These are phyloP conservation scores for Luzula sylvatica DNA, from an alignment of 176 grass and related monocot genomes.

Conservation along the genomic window DNA sequence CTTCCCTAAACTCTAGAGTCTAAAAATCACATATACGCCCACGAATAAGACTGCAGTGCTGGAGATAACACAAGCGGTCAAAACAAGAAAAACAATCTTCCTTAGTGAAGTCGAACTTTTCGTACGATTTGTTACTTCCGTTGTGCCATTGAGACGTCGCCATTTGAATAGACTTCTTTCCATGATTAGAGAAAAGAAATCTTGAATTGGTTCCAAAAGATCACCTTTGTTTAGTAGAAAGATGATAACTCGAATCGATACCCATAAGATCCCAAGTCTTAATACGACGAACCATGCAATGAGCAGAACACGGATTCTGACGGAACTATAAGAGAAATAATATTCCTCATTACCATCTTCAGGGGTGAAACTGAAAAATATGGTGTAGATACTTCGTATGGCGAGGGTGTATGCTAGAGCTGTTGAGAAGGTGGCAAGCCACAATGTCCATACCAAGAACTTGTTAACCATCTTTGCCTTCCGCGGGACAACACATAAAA, in stretches of 20 bases:
- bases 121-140: neutral
- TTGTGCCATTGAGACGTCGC: neutral
- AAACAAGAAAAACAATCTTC: no score
- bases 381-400: neutral
- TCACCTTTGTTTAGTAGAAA: neutral
- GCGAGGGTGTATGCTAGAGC: neutral
- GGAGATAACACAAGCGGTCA: no score
- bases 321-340: no score
- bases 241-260: neutral
- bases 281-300: neutral
- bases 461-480: neutral
- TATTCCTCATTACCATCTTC: neutral
- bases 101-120: no score
- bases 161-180: neutral
- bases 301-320: neutral
- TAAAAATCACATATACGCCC: neutral
- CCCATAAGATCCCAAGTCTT: neutral
- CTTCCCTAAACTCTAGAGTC: neutral
- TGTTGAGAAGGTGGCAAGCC: neutral
- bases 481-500: slow-evolving; percentile 7
- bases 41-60: neutral
- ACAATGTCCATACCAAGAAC: neutral
- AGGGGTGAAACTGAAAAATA: neutral
- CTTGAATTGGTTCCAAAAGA: neutral
- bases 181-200: neutral